Percentiles rank a stretch among this genome's conserved stretches.
Evolutionary conservation across 2,329 filamentous ascomycete species (phyloP).

Genomic region (Verticillium zaregamsianum): DNA sequence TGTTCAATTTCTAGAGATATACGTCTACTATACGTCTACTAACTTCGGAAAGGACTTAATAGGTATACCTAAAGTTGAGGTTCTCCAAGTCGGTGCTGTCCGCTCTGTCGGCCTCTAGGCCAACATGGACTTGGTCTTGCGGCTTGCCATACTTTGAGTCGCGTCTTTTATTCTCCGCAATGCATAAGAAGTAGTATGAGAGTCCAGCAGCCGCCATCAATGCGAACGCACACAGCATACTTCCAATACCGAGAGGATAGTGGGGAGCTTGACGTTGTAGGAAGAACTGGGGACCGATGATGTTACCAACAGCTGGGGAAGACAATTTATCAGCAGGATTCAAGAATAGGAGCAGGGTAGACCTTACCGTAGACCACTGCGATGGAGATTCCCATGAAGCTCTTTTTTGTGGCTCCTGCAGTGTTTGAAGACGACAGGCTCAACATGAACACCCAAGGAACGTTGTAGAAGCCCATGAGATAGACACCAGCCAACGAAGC

Average conservation of each 20-base stretch:
- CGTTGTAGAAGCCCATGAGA: conserved; percentile 28
- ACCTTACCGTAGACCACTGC: conserved; percentile 19
- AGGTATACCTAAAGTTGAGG: conserved; percentile 64
- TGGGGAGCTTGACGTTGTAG: conserved; percentile 47
- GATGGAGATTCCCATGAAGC: conserved; percentile 37
- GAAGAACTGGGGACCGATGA: conserved; percentile 63
- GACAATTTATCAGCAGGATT: conserved; percentile 28
- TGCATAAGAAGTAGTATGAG: conserved; percentile 32
- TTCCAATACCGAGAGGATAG: conserved; percentile 54
- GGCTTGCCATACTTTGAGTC: conserved; percentile 53
- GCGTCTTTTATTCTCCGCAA: conserved; percentile 49
- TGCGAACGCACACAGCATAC: conserved; percentile 45
- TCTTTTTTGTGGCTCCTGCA: conserved; percentile 64
- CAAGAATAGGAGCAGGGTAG: not conserved
- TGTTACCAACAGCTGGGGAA: conserved; percentile 56
- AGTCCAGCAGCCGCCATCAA: conserved; percentile 1
- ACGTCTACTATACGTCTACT: not conserved
- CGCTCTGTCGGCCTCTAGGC: conserved; percentile 45
- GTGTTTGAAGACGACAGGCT: conserved; percentile 51
- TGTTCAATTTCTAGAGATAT: no score
- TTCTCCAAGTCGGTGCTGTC: conserved; percentile 56
- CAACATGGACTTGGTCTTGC: conserved; percentile 50
- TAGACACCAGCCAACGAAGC: conserved; percentile 25
- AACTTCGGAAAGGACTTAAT: conserved; percentile 27
- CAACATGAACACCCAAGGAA: conserved; percentile 41